Conservation (phyloP, 1,139 yeast genomes). For the Saccharomyces pastorianus region DNA sequence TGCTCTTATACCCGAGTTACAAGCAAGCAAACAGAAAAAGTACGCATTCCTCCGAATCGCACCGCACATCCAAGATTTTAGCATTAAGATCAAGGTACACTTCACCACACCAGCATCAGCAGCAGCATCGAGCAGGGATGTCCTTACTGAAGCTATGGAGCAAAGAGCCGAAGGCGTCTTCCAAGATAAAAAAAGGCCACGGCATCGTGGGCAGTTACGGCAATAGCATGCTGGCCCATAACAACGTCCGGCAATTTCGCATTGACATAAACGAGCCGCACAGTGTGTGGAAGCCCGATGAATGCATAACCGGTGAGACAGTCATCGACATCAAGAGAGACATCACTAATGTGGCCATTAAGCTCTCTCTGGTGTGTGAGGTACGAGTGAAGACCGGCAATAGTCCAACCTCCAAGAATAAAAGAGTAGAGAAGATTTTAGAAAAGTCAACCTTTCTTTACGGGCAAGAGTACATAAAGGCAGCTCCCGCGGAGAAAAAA, state of each 20-base stretch:
- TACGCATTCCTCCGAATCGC: neutral
- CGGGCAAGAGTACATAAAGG: slow-evolving; percentile 35
- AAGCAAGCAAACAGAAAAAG: neutral
- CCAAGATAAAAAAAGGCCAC: neutral
- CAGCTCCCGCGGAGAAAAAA: slow-evolving; percentile 12
- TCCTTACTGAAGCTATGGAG: slow-evolving; percentile 1
- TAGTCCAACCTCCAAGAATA: slow-evolving; percentile 24
- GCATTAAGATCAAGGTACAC: neutral
- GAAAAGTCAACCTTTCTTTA: slow-evolving; percentile 64
- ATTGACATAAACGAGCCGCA: slow-evolving; percentile 68
- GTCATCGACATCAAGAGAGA: slow-evolving; percentile 50
- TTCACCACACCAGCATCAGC: neutral
- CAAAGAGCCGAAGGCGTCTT: neutral
- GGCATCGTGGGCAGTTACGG: neutral
- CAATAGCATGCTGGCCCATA: neutral
- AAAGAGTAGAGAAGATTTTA: slow-evolving; percentile 43
- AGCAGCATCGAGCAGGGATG: neutral
- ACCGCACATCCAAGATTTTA: neutral
- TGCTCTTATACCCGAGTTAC: no score
- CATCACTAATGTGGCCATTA: slow-evolving; percentile 45
- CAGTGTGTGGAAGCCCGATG: slow-evolving; percentile 51
- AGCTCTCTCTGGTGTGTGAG: slow-evolving; percentile 47
- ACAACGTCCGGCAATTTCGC: slow-evolving; percentile 49
- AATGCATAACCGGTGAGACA: slow-evolving; percentile 54
- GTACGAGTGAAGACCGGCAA: slow-evolving; percentile 44